phyloP scores from a whole-genome alignment of 805 yeast species.

The Yarrowia sp. region DNA sequence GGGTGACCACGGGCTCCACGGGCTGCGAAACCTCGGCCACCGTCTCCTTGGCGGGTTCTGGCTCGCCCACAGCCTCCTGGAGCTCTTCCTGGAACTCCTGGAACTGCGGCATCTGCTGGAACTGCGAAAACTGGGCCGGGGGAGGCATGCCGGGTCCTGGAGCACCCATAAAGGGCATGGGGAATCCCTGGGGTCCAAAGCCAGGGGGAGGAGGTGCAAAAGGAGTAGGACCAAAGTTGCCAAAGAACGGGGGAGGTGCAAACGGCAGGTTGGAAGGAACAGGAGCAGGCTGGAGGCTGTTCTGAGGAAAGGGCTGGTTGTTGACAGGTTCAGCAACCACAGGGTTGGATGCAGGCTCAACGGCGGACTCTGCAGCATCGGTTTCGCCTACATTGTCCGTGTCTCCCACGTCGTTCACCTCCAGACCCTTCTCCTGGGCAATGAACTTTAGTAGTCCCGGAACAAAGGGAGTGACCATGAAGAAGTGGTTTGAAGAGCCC shows the following conservation, averaged over 20 bases:
- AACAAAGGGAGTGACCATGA: slow-evolving; percentile 52
- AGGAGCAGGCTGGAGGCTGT: not conserved
- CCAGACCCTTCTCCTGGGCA: slow-evolving; percentile 46
- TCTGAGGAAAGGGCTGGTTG: not conserved
- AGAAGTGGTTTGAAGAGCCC: slow-evolving; percentile 44
- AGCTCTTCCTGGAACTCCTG: slow-evolving; percentile 35
- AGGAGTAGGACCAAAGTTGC: slow-evolving; percentile 10
- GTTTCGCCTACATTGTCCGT: slow-evolving; percentile 40
- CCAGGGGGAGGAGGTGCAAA: slow-evolving; percentile 14
- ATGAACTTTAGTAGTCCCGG: slow-evolving; percentile 49
- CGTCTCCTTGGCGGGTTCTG: not conserved
- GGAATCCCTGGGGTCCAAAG: slow-evolving; percentile 34
- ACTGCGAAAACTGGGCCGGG: slow-evolving; percentile 31
- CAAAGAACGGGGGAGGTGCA: slow-evolving; percentile 36
- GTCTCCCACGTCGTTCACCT: not conserved
- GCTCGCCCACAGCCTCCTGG: slow-evolving; percentile 29
- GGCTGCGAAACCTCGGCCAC: slow-evolving; percentile 8
- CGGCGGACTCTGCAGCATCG: slow-evolving; percentile 44
- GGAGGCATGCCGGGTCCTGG: slow-evolving; percentile 37
- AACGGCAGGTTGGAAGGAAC: slow-evolving; percentile 35
- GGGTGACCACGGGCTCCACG: not conserved
- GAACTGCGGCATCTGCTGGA: slow-evolving; percentile 32
- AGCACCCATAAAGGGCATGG: slow-evolving; percentile 28
- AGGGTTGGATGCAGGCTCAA: not conserved
- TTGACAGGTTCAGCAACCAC: not conserved